Conservation (phyloP, 768 basidiomycete species). For the Fibroporia radiculosa region DNA sequence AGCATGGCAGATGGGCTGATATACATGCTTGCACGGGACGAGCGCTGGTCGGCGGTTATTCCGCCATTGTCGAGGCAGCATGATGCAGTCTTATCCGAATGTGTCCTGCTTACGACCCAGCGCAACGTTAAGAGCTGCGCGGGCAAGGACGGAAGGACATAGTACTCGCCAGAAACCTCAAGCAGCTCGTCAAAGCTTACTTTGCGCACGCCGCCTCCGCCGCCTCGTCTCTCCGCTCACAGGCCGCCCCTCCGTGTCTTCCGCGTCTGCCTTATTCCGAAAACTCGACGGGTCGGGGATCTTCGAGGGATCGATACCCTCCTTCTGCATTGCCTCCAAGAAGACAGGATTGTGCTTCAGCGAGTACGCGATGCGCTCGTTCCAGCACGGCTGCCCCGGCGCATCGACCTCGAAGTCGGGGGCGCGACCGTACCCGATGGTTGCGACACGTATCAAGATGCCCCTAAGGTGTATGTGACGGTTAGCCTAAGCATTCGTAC, state of each 20-base stretch:
- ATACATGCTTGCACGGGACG: too few relatives aligned
- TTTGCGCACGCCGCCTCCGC: neutral
- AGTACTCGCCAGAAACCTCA: too few relatives aligned
- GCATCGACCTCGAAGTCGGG: slow-evolving; percentile 41
- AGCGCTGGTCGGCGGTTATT: too few relatives aligned
- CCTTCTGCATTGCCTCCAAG: slow-evolving; percentile 17
- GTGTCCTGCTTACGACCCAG: too few relatives aligned
- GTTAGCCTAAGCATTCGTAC: neutral
- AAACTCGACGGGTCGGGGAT: slow-evolving; percentile 8
- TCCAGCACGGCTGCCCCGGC: slow-evolving; percentile 31
- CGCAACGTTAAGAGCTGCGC: too few relatives aligned
- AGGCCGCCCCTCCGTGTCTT: neutral
- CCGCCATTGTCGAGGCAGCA: too few relatives aligned
- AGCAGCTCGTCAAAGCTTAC: slow-evolving; percentile 1
- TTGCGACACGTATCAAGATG: slow-evolving; percentile 44
- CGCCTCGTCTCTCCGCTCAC: neutral
- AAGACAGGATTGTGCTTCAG: slow-evolving; percentile 24
- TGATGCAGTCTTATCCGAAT: too few relatives aligned
- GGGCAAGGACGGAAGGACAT: too few relatives aligned
- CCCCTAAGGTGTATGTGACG: slow-evolving; percentile 31
- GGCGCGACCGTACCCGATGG: slow-evolving; percentile 36
- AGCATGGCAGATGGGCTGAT: too few relatives aligned
- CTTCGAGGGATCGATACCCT: slow-evolving; percentile 20
- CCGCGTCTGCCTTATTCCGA: neutral
- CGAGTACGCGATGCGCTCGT: slow-evolving; percentile 36